Conservation (phyloP, 441 rosid species). For the Omphalea diandra region DNA sequence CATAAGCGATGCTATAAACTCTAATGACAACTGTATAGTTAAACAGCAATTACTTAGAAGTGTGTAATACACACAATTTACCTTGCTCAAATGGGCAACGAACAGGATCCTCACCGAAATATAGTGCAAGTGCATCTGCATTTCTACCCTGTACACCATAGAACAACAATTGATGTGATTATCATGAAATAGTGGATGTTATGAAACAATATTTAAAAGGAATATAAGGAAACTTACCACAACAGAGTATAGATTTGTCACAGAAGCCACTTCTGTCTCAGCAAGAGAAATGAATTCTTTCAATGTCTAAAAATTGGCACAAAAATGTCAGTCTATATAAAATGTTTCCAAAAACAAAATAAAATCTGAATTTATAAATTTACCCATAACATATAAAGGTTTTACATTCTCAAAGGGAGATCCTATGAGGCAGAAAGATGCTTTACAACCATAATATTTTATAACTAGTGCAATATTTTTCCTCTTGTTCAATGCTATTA, state of each 20-base stretch:
- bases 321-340: neutral
- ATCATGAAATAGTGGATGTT: conserved; percentile 3
- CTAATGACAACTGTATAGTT: neutral
- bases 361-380: neutral
- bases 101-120: conserved; percentile 96
- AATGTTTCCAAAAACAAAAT: neutral
- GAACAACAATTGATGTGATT: conserved; percentile 25
- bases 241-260: conserved; percentile 73
- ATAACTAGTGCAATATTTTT: neutral
- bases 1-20: neutral
- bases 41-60: neutral
- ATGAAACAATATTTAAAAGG: neutral
- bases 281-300: conserved; percentile 71
- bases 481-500: too few relatives aligned
- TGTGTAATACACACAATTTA: conserved; percentile 22
- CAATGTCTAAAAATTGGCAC: conserved; percentile 54
- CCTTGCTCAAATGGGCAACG: conserved; percentile 99
- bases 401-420: neutral
- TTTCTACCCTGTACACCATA: conserved; percentile 77
- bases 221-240: conserved; percentile 59
- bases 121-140: conserved; percentile 94
- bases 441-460: neutral
- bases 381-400: neutral
- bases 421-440: neutral
- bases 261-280: conserved; percentile 74